phyloP scores from a whole-genome alignment of 2,329 filamentous ascomycete species.

The Anisogramma anomala region DNA sequence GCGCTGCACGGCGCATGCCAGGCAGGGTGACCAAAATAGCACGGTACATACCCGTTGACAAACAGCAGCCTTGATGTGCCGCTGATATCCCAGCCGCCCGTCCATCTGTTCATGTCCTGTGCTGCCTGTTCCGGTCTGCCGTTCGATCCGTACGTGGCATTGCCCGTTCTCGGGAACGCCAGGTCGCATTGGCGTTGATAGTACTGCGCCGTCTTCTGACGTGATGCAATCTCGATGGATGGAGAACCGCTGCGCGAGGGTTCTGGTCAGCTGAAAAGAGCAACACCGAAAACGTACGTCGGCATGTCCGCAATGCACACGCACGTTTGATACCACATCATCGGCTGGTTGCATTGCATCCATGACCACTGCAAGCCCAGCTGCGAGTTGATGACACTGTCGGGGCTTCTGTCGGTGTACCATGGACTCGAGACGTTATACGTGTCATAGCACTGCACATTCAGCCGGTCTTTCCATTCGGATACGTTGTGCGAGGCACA shows the following conservation, averaged over 20 bases:
- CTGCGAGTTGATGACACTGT: background rate
- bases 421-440: background rate
- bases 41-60: background rate
- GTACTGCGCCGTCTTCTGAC: background rate
- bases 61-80: background rate
- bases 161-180: background rate
- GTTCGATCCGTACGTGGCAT: background rate
- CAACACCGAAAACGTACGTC: background rate
- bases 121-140: background rate
- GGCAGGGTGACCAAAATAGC: no score
- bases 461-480: background rate
- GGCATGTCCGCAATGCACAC: background rate
- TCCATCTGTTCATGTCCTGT: background rate
- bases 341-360: conserved; percentile 2
- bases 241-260: background rate
- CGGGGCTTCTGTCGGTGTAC: background rate
- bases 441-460: background rate
- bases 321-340: background rate
- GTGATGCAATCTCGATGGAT: background rate
- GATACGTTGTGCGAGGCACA: background rate
- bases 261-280: background rate
- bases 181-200: background rate
- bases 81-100: background rate
- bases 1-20: no score
- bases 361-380: conserved; percentile 1